These are phyloP conservation scores for Ustilago sp. DNA, from an alignment of 1,284 basidiomycete genomes.

Conservation along the genomic window DNA sequence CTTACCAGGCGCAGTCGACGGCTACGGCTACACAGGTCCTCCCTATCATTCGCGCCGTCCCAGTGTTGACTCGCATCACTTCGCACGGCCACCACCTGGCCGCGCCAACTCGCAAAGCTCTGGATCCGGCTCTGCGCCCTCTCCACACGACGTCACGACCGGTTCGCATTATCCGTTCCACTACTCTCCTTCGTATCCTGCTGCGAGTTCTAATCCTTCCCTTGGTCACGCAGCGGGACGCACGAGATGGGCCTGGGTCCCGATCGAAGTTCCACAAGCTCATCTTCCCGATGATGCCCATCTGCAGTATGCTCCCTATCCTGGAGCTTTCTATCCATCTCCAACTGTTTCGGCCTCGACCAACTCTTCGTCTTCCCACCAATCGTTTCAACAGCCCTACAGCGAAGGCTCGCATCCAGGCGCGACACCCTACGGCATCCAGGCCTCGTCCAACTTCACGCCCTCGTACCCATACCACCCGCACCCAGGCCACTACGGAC, in stretches of 20 bases:
- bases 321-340: constrained; percentile 19
- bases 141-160: constrained; percentile 18
- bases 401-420: constrained; percentile 12
- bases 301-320: constrained; percentile 38
- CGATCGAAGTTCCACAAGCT: constrained; percentile 40
- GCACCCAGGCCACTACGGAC: constrained; percentile 21
- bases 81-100: constrained; percentile 16
- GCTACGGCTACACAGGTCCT: constrained; percentile 17
- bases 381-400: constrained; percentile 23
- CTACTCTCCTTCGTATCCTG: constrained; percentile 28
- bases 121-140: constrained; percentile 10
- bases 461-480: constrained; percentile 20
- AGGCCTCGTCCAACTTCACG: constrained; percentile 19
- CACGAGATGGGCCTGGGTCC: constrained; percentile 55
- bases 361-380: constrained; percentile 17
- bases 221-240: constrained; percentile 25
- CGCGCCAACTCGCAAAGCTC: constrained; percentile 37
- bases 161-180: constrained; percentile 23
- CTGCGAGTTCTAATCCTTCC: constrained; percentile 28
- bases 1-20: constrained; percentile 1
- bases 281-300: constrained; percentile 37
- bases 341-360: constrained; percentile 15
- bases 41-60: constrained; percentile 15
- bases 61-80: constrained; percentile 18
- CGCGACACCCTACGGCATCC: constrained; percentile 17